phyloP scores from a whole-genome alignment of 306 rosid genomes.

The Casuarina equisetifolia region DNA sequence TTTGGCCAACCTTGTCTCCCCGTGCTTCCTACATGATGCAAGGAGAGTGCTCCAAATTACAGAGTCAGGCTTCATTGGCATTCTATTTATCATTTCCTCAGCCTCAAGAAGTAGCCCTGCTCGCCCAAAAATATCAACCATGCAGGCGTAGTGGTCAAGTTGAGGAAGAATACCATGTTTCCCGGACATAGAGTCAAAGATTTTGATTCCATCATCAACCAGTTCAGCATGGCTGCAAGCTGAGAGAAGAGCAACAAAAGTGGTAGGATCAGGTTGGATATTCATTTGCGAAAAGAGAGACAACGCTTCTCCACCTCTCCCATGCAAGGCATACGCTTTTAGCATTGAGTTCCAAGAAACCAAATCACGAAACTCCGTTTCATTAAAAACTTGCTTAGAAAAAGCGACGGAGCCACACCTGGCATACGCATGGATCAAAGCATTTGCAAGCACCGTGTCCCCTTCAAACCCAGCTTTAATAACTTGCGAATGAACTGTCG shows the following conservation, averaged over 20 bases:
- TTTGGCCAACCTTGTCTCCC: conserved; percentile 63
- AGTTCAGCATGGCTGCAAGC: conserved; percentile 90
- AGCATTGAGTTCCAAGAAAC: conserved; percentile 92
- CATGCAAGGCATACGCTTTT: conserved; percentile 79
- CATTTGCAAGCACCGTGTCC: conserved; percentile 62
- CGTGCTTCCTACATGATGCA: conserved; percentile 86
- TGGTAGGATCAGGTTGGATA: conserved; percentile 60
- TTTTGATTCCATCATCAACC: conserved; percentile 59
- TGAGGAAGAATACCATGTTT: conserved; percentile 53
- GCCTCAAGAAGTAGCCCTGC: conserved; percentile 73
- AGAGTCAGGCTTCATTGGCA: conserved; percentile 87
- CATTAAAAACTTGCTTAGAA: conserved; percentile 60
- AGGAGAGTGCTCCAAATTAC: conserved; percentile 91
- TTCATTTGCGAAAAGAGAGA: conserved; percentile 57
- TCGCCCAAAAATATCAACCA: conserved; percentile 89
- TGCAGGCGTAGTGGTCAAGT: conserved; percentile 82
- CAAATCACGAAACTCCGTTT: conserved; percentile 51
- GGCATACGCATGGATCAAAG: conserved; percentile 85
- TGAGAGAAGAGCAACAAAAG: conserved; percentile 80
- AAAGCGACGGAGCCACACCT: conserved; percentile 72
- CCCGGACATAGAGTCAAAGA: conserved; percentile 53
- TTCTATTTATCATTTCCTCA: conserved; percentile 50
- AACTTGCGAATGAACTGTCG: conserved; percentile 61
- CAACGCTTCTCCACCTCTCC: conserved; percentile 66
- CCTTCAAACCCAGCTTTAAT: conserved; percentile 63